Percentiles rank a stretch among this genome's conserved stretches.
phyloP scores from a whole-genome alignment of 2,329 filamentous ascomycete genomes.

The Orbilia ellipsospora region DNA sequence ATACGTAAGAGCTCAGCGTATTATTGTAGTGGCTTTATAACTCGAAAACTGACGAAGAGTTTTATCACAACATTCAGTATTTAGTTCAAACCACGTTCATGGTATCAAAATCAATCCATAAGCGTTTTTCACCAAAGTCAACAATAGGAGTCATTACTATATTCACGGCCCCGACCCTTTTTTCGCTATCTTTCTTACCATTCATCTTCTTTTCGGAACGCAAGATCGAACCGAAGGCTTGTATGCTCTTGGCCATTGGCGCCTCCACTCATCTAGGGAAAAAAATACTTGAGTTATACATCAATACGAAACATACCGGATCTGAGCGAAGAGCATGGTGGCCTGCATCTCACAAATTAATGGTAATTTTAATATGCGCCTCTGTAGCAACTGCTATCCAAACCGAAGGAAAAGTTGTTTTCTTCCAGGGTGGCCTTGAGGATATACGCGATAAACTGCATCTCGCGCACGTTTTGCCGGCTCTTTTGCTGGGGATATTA shows the following conservation, averaged over 20 bases:
- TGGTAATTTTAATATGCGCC: not conserved
- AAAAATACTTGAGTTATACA: slow-evolving; percentile 10
- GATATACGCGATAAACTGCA: slow-evolving; percentile 16
- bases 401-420: slow-evolving; percentile 15
- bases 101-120: not conserved
- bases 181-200: not conserved
- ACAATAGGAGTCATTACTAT: not conserved
- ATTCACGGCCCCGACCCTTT: not conserved
- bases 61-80: slow-evolving; percentile 14
- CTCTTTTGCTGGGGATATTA: slow-evolving; percentile 16
- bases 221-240: slow-evolving; percentile 20
- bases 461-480: slow-evolving; percentile 16
- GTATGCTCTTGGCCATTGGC: slow-evolving; percentile 7
- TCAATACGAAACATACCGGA: not conserved
- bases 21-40: not conserved
- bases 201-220: slow-evolving; percentile 28
- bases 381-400: not conserved
- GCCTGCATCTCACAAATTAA: slow-evolving; percentile 5
- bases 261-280: slow-evolving; percentile 14
- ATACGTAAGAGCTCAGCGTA: slow-evolving; percentile 32
- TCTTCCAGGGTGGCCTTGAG: slow-evolving; percentile 12
- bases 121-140: slow-evolving; percentile 20
- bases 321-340: not conserved
- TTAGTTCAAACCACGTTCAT: slow-evolving; percentile 7
- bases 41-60: not conserved